Evolutionary conservation across 192 early-diverging fungal species (phyloP).

Genomic region (Coemansia sp.): DNA sequence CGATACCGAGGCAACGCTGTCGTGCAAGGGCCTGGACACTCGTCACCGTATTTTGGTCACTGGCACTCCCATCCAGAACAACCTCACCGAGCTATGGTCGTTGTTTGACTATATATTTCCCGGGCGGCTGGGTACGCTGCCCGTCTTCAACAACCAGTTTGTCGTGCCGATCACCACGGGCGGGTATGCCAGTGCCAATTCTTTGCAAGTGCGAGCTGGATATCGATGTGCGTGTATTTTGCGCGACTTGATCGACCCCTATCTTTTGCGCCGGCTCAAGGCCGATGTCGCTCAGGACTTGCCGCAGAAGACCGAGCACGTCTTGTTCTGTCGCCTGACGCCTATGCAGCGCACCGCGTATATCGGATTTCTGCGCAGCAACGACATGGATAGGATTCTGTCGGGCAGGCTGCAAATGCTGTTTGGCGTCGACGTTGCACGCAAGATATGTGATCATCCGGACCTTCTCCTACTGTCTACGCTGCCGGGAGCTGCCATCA

Average conservation of each 20-base stretch:
- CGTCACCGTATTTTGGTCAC: conserved; percentile 73
- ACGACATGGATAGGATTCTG: conserved; percentile 76
- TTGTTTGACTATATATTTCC: conserved; percentile 82
- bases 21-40: conserved; percentile 71
- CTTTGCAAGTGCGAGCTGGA: conserved; percentile 89
- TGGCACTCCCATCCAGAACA: conserved; percentile 84
- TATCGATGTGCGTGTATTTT: conserved; percentile 91
- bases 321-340: conserved; percentile 90
- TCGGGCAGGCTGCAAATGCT: conserved; percentile 79
- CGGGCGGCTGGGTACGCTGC: conserved; percentile 64
- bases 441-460: conserved; percentile 98
- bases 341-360: conserved; percentile 72
- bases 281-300: conserved; percentile 87
- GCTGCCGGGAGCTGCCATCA: conserved; percentile 17
- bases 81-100: conserved; percentile 78
- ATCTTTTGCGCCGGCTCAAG: conserved; percentile 89
- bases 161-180: conserved; percentile 90
- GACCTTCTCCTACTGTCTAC: conserved; percentile 60
- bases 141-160: conserved; percentile 71
- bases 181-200: conserved; percentile 89
- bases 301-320: conserved; percentile 89
- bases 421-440: conserved; percentile 86
- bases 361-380: conserved; percentile 66
- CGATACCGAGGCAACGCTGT: conserved; percentile 79
- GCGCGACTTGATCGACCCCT: conserved; percentile 91